Evolutionary conservation across 2,329 filamentous ascomycete species (phyloP).

Genomic region (Hirsutella minnesotensis): DNA sequence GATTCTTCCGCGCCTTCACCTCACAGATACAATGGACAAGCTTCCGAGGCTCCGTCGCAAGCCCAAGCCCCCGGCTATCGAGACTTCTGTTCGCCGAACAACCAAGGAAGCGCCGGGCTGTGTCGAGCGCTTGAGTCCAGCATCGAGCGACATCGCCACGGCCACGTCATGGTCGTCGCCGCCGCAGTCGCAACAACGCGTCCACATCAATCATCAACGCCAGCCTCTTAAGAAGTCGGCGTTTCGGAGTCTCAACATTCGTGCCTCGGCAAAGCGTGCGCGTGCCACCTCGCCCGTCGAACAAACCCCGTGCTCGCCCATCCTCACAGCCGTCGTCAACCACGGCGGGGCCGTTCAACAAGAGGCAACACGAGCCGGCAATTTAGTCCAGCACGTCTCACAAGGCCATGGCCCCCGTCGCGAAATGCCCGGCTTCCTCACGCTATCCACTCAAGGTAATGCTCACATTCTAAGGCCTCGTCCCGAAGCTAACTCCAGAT

Average conservation of each 20-base stretch:
- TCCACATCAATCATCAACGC: conserved; percentile 4
- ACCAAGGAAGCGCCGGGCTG: conserved; percentile 16
- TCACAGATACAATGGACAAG: conserved; percentile 23
- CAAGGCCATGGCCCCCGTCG: conserved; percentile 9
- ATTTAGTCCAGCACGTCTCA: conserved; percentile 5
- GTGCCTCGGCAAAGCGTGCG: conserved; percentile 34
- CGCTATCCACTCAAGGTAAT: conserved; percentile 24
- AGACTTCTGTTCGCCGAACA: conserved; percentile 25
- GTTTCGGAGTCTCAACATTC: conserved; percentile 33
- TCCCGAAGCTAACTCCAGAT: neutral
- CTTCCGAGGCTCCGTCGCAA: conserved; percentile 30
- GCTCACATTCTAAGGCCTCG: neutral
- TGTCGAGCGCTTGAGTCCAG: conserved; percentile 13
- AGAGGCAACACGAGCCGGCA: conserved; percentile 7
- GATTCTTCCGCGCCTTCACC: neutral
- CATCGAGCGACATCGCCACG: conserved; percentile 3
- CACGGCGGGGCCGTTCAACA: conserved; percentile 21
- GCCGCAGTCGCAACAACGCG: neutral
- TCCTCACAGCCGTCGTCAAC: conserved; percentile 18
- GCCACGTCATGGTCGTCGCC: conserved; percentile 3
- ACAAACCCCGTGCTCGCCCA: conserved; percentile 15
- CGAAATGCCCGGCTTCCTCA: conserved; percentile 27
- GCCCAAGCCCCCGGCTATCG: conserved; percentile 30
- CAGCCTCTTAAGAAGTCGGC: conserved; percentile 20
- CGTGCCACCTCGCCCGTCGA: conserved; percentile 26